Percentiles rank a stretch among this genome's conserved stretches.
These are phyloP conservation scores for Aspergillus sp. DNA, from an alignment of 2,329 filamentous ascomycete species.

Conservation along the genomic window DNA sequence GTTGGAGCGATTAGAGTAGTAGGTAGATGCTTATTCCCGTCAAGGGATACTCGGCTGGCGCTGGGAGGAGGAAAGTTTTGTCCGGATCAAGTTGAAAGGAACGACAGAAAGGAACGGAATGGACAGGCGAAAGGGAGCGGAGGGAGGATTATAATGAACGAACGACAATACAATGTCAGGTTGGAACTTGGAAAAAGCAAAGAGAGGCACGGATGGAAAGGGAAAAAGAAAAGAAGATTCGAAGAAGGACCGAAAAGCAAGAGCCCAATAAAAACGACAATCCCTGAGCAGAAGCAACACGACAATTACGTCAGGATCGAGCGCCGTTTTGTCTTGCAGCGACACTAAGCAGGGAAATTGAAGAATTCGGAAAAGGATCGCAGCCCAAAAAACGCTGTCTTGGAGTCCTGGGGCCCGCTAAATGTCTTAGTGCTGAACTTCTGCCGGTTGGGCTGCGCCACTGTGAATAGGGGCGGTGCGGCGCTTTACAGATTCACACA, in stretches of 20 bases:
- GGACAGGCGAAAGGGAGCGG: slow-evolving; percentile 11
- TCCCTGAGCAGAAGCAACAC: slow-evolving; percentile 12
- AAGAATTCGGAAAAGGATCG: slow-evolving; percentile 14
- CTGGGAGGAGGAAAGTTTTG: slow-evolving; percentile 6
- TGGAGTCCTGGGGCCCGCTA: neutral
- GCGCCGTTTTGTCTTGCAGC: slow-evolving; percentile 20
- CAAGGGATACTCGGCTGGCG: slow-evolving; percentile 20
- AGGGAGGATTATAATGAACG: slow-evolving; percentile 9
- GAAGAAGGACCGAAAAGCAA: neutral
- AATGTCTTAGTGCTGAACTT: neutral
- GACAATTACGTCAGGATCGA: slow-evolving; percentile 24
- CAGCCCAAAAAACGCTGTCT: slow-evolving; percentile 13
- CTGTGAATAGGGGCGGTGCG: neutral
- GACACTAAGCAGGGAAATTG: slow-evolving; percentile 8
- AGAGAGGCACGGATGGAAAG: slow-evolving; percentile 17
- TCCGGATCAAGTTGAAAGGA: slow-evolving; percentile 4
- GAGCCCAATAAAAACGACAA: slow-evolving; percentile 15
- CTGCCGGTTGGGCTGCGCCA: neutral
- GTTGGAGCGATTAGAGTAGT: slow-evolving; percentile 4
- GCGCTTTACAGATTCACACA: too few relatives aligned
- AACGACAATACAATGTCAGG: slow-evolving; percentile 8
- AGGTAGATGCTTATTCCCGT: slow-evolving; percentile 14
- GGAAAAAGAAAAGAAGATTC: slow-evolving; percentile 20
- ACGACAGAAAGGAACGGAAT: slow-evolving; percentile 16
- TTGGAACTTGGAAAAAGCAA: slow-evolving; percentile 17